phyloP scores from a whole-genome alignment of 768 basidiomycete species.

The Leccinum variicolor region DNA sequence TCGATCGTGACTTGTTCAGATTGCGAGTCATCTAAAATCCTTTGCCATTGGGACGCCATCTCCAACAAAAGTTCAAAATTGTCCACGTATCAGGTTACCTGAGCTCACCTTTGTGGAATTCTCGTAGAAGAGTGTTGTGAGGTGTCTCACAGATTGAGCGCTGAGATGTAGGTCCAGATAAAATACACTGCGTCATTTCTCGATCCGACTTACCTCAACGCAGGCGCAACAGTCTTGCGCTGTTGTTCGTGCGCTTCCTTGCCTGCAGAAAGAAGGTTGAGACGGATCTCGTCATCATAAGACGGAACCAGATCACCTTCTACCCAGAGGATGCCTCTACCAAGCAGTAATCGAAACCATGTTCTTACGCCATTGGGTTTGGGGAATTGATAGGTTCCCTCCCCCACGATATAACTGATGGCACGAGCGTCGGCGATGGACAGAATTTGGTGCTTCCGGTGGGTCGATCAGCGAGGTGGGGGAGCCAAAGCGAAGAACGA shows the following conservation, averaged over 20 bases:
- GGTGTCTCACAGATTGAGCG: constrained; percentile 49
- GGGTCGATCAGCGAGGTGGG: constrained; percentile 9
- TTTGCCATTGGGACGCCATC: constrained; percentile 50
- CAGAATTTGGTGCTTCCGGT: constrained; percentile 49
- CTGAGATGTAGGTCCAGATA: constrained; percentile 26
- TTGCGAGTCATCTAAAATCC: constrained; percentile 40
- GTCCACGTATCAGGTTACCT: not conserved
- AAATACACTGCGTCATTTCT: not conserved
- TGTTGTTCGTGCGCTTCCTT: constrained; percentile 57
- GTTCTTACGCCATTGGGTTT: constrained; percentile 60
- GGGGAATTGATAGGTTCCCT: constrained; percentile 55
- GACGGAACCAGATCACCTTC: constrained; percentile 42
- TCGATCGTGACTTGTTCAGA: constrained; percentile 47
- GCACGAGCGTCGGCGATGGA: constrained; percentile 55
- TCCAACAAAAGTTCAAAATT: constrained; percentile 12
- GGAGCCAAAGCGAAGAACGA: constrained; percentile 1
- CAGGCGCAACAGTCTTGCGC: constrained; percentile 49
- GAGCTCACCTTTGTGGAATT: constrained; percentile 41
- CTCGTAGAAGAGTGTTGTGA: constrained; percentile 52
- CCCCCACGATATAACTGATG: constrained; percentile 51
- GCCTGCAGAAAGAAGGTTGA: constrained; percentile 32
- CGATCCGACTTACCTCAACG: constrained; percentile 43
- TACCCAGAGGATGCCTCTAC: constrained; percentile 63
- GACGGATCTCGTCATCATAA: not conserved
- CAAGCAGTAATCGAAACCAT: constrained; percentile 60